Base-by-base conservation (phyloP, 768 basidiomycete genomes). In the Russula griseocarnosa region DNA sequence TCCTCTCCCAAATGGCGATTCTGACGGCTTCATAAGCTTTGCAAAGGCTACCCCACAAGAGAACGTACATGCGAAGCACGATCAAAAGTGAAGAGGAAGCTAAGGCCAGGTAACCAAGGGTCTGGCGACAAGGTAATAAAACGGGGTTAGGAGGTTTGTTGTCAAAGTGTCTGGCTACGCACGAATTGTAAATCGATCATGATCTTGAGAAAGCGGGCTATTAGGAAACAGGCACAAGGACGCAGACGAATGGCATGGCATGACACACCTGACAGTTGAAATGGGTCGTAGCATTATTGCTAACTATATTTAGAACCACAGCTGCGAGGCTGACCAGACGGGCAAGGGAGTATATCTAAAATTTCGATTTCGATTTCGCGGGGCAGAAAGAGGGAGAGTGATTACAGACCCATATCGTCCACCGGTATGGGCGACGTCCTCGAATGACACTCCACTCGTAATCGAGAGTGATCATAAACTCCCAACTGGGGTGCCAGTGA, bases 401-500 rank as follows among this genome's bases (percentile, higher is more conserved):
- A 26, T 13, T 9, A 63, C 62, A 3, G 16, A 63, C 62, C 62
- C 56, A 63, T 63, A 63, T 63, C 24, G 62, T 20, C 62, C 62
- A 58, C 18, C 40, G 28, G 32, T 58, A 52, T 9, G 49, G 55
- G 18, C 56, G 62, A 32, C 10, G 55, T 13, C 49, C 47, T 26
- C 36, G 47, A 30, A 62, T 42, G 47, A 57, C 16, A 22, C 26
- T 38, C 22, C 36, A 26, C 24, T 40, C 36, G 36, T 40, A 55
- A 5, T 38, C 36, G 18, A 55, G 54, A 10, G 24, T 20, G 2
- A 18, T 40, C 3, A 55, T 1, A 18, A 26, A 55, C 5, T 55
- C 54, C 54, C 57, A 58, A 6, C 57, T 58, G 9, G 4, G 36
- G 24, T 18, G 24, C 2, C 36, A 40, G 16, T 16, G 36, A 36